A percentile compares a stretch with the other conserved stretches of the same genome.
Evolutionary conservation across 768 basidiomycete species (phyloP).

Genomic region (Cystofilobasidium bisporidii): DNA sequence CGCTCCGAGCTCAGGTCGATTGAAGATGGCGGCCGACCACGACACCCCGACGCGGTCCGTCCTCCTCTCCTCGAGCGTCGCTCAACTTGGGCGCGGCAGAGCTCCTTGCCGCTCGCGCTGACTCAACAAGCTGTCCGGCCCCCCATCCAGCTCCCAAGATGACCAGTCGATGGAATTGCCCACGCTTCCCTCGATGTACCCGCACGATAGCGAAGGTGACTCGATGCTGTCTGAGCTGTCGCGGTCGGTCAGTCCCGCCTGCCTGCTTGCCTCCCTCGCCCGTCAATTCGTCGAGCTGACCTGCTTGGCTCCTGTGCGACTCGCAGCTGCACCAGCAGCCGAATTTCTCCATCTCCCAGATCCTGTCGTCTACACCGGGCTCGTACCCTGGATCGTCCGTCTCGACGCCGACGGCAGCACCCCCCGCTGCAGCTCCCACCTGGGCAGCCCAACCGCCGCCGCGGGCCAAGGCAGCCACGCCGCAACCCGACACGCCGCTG

Average conservation of each 20-base stretch:
- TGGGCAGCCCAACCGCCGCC: not conserved
- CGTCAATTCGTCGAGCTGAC: not conserved
- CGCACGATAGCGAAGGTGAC: slow-evolving; percentile 18
- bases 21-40: not conserved
- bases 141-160: not conserved
- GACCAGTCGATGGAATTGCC: slow-evolving; percentile 13
- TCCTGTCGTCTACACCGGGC: not conserved
- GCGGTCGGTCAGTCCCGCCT: not conserved
- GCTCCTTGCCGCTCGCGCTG: not conserved
- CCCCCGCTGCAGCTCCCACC: no score
- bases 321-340: not conserved
- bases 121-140: no score
- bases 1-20: no score
- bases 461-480: not conserved
- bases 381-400: not conserved
- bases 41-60: slow-evolving; percentile 1
- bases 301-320: no score
- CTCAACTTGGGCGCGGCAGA: not conserved
- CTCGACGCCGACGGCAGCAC: not conserved
- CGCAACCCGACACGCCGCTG: not conserved
- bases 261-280: not conserved
- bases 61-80: not conserved
- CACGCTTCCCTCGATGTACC: slow-evolving; percentile 14
- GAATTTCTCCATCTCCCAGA: not conserved
- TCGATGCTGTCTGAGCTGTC: slow-evolving; percentile 8